Evolutionary conservation across 1,284 basidiomycete genomes (phyloP), one percentile per base, ranked within the genome.

Genomic region (Spongiforma sp.): DNA sequence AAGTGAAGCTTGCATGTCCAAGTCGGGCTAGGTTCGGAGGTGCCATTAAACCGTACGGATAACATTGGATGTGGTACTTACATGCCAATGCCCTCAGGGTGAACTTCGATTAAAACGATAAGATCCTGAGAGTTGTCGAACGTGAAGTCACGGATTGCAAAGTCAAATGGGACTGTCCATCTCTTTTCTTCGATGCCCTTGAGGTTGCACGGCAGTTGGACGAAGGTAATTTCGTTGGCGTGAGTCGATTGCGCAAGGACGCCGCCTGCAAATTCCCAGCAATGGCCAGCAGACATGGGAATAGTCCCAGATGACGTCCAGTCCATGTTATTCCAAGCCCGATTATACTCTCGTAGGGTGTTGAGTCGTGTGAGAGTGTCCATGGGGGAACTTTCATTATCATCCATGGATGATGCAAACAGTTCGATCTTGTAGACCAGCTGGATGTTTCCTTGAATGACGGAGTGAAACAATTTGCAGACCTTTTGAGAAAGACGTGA

Each of bases 41-140:
- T 34, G 48, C 71, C 48, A 65, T 33, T 26, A 55, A n/a, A 60
- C 28, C 26, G 14, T 24, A 32, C 55, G 58, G 15, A 41, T n/a
- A n/a, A 43, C 32, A 52, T 17, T 7, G 48, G 10, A 54, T 4
- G 36, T 34, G 14, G 24, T 17, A 66, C 76, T 65, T 59, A 77
- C 74, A 58, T 10, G n/a, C 21, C 36, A 6, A 61, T 69, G 12
- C 71, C 69, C 32, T n/a, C n/a, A n/a, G n/a, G n/a, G n/a, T n/a
- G n/a, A n/a, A 67, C 69, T 71, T 87, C 82, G 15, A 89, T 70
- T 12, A 86, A 64, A 19, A 87, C 81, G 17, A 89, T 71, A 26
- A 90, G 76, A 69, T 89, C 81, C 71, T 88, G 87, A 21, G 83
- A 79, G 30, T 83, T 84, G 69, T 90, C 89, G 65, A 90, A 83